Percentiles rank a stretch among this genome's conserved stretches.
phyloP scores from a whole-genome alignment of 2,329 filamentous ascomycete genomes.

The Nannizzia gypsea region DNA sequence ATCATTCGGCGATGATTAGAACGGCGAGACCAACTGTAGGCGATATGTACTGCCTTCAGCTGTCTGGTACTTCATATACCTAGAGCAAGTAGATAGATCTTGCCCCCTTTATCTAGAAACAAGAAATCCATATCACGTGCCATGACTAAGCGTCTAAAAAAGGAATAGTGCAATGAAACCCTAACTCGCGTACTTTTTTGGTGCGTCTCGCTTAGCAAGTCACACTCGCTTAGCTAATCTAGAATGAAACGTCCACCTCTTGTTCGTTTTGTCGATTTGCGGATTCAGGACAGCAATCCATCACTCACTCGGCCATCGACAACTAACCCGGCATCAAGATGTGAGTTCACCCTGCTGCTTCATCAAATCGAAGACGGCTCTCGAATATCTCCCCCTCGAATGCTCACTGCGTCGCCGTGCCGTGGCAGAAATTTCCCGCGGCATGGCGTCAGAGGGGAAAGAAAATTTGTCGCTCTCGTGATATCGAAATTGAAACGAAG shows the following conservation, averaged over 20 bases:
- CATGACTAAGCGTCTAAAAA: neutral
- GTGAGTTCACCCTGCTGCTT: constrained; percentile 11
- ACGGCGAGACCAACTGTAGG: neutral
- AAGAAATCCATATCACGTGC: neutral
- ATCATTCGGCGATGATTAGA: constrained; percentile 24
- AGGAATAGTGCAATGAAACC: constrained; percentile 8
- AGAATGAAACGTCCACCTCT: constrained; percentile 4
- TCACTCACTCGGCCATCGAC: constrained; percentile 15
- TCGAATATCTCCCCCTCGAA: neutral
- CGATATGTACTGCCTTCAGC: neutral
- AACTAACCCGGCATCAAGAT: constrained; percentile 16
- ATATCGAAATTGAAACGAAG: neutral
- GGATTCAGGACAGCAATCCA: constrained; percentile 15
- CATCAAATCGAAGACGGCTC: neutral
- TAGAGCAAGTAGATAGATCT: neutral
- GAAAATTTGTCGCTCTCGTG: constrained; percentile 1
- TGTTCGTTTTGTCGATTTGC: constrained; percentile 6
- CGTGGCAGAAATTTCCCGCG: neutral
- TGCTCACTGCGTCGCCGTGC: neutral
- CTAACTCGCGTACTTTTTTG: constrained; percentile 14
- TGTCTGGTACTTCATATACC: neutral
- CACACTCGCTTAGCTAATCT: constrained; percentile 17
- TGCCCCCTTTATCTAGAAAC: neutral
- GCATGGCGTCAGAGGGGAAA: neutral
- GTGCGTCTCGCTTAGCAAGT: constrained; percentile 15